Percentiles rank a stretch among this genome's conserved stretches.
phyloP scores from a whole-genome alignment of 768 basidiomycete species.

The Tulasnella sp. region DNA sequence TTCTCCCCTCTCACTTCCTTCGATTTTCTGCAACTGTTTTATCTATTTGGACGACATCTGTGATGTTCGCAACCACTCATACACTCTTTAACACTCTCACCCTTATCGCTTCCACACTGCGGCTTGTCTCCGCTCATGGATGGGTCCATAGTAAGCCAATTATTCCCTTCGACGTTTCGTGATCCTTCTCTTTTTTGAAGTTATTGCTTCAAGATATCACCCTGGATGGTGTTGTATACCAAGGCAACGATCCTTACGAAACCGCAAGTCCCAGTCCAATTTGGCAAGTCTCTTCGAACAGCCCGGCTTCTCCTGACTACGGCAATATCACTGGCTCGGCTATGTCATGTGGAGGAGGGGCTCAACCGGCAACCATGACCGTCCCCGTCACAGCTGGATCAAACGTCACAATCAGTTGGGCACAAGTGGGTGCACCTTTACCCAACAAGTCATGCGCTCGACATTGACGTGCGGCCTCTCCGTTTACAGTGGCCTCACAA shows the following conservation, averaged over 20 bases:
- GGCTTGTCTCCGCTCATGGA: neutral
- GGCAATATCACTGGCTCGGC: slow-evolving; percentile 41
- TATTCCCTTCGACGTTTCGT: neutral
- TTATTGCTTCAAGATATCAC: slow-evolving; percentile 22
- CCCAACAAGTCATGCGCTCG: neutral
- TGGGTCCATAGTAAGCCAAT: neutral
- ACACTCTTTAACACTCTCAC: neutral
- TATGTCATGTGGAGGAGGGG: slow-evolving; percentile 49
- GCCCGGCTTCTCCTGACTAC: slow-evolving; percentile 31
- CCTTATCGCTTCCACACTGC: neutral
- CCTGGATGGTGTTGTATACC: slow-evolving; percentile 36
- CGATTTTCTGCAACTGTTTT: no score
- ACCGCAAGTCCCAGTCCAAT: slow-evolving; percentile 22
- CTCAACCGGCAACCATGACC: slow-evolving; percentile 35
- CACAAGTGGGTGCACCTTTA: neutral
- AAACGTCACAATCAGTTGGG: slow-evolving; percentile 1
- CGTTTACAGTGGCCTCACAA: slow-evolving; percentile 22
- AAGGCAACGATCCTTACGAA: slow-evolving; percentile 23
- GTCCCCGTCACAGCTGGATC: slow-evolving; percentile 48
- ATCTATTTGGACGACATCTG: neutral
- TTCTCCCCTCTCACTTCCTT: neutral
- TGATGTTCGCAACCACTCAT: neutral
- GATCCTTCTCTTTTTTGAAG: neutral
- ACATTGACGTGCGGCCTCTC: neutral
- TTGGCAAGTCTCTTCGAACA: slow-evolving; percentile 34